phyloP scores from a whole-genome alignment of 129 eudicot genomes.

The Artemisia annua region DNA sequence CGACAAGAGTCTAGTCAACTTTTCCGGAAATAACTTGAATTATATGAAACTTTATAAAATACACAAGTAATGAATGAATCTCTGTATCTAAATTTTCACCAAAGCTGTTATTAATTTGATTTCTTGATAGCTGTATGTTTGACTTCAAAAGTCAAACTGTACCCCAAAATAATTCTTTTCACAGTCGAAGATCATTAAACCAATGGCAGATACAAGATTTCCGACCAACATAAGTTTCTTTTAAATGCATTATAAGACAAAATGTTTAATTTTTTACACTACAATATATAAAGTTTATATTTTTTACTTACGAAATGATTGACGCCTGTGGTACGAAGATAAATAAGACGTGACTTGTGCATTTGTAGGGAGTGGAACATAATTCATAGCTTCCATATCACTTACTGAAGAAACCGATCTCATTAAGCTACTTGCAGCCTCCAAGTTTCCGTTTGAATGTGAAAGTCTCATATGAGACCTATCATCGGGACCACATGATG shows the following conservation, averaged over 20 bases:
- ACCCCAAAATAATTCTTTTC: too few species aligned
- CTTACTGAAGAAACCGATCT: constrained; percentile 50
- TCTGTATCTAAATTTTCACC: too few species aligned
- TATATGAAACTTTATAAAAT: neutral
- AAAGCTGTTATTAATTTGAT: too few species aligned
- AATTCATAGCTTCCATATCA: constrained; percentile 71
- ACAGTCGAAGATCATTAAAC: too few species aligned
- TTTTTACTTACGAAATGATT: constrained; percentile 63
- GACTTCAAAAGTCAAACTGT: too few species aligned
- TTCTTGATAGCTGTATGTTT: too few species aligned
- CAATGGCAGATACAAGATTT: too few species aligned
- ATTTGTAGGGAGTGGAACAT: constrained; percentile 41
- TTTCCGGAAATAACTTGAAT: neutral
- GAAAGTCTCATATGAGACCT: constrained; percentile 46
- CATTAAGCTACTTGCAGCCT: constrained; percentile 22
- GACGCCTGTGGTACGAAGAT: constrained; percentile 76
- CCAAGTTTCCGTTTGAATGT: constrained; percentile 37
- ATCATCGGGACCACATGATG: constrained; percentile 58
- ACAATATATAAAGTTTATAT: neutral
- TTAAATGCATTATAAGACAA: too few species aligned
- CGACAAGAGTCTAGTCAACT: neutral
- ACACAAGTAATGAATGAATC: neutral
- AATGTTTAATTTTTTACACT: neutral
- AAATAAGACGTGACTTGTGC: constrained; percentile 59
- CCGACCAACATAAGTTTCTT: too few species aligned